Percentiles rank a stretch among this genome's conserved stretches.
phyloP scores from a whole-genome alignment of 768 basidiomycete genomes.

The Podaxis sp. region DNA sequence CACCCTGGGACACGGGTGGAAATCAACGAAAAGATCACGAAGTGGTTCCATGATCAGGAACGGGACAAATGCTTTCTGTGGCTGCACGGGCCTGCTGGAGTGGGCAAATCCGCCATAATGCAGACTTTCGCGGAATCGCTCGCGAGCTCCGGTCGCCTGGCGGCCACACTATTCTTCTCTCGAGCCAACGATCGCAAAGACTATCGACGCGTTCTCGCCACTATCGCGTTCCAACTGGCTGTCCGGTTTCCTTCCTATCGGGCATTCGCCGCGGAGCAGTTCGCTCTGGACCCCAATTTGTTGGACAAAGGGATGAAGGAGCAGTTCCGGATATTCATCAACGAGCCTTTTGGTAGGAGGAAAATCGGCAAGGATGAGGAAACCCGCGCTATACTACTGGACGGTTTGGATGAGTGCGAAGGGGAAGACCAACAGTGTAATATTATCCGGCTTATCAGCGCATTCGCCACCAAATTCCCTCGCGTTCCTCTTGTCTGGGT shows the following conservation, averaged over 20 bases:
- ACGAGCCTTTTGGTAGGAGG: background rate
- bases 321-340: background rate
- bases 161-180: constrained; percentile 10
- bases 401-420: background rate
- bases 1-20: background rate
- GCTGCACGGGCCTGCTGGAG: constrained; percentile 12
- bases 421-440: background rate
- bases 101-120: constrained; percentile 9
- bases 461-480: background rate
- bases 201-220: background rate
- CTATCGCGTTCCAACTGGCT: constrained; percentile 9
- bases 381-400: background rate
- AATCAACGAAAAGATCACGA: background rate
- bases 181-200: background rate
- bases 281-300: background rate
- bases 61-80: background rate
- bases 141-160: background rate
- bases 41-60: background rate
- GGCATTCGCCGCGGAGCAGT: background rate
- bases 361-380: background rate
- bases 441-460: background rate
- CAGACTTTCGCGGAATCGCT: constrained; percentile 6
- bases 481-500: background rate
- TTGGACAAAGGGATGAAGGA: background rate
- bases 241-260: background rate